A percentile compares a stretch with the other conserved stretches of the same genome.
phyloP scores from a whole-genome alignment of 1,284 basidiomycete species.

The Mycena sp. region DNA sequence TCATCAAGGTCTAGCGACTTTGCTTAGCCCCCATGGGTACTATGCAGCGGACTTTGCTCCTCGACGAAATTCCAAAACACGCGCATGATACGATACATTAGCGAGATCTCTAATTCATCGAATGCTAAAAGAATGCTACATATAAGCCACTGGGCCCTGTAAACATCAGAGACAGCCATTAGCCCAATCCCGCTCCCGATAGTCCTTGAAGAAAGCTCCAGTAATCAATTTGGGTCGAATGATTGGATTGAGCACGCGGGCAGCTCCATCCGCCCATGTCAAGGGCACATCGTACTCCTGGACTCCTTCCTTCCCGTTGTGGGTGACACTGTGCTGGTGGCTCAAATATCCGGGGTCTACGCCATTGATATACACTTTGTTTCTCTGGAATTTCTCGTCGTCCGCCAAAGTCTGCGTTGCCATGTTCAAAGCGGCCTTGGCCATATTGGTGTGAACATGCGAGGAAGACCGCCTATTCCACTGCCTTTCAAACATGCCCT shows the following conservation, averaged over 20 bases:
- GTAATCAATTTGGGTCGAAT: constrained; percentile 22
- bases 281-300: constrained; percentile 18
- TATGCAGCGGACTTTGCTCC: constrained; percentile 64
- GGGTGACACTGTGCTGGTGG: constrained; percentile 28
- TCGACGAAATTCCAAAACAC: neutral
- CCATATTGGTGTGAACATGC: constrained; percentile 48
- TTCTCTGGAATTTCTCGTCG: constrained; percentile 37
- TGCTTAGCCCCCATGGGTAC: constrained; percentile 76
- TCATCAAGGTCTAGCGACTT: constrained; percentile 72
- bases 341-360: constrained; percentile 48
- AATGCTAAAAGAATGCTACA: neutral
- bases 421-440: constrained; percentile 47
- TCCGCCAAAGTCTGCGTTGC: constrained; percentile 46
- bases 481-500: constrained; percentile 41
- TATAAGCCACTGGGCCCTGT: neutral
- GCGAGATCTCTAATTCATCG: no score
- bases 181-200: constrained; percentile 19
- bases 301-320: constrained; percentile 21
- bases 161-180: constrained; percentile 15
- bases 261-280: constrained; percentile 28
- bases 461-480: constrained; percentile 33
- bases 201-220: constrained; percentile 29
- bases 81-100: neutral
- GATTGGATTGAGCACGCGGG: constrained; percentile 29
- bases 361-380: constrained; percentile 42